Conservation (phyloP, 108 stramenopile genomes). For the Conticribra weissflogii region DNA sequence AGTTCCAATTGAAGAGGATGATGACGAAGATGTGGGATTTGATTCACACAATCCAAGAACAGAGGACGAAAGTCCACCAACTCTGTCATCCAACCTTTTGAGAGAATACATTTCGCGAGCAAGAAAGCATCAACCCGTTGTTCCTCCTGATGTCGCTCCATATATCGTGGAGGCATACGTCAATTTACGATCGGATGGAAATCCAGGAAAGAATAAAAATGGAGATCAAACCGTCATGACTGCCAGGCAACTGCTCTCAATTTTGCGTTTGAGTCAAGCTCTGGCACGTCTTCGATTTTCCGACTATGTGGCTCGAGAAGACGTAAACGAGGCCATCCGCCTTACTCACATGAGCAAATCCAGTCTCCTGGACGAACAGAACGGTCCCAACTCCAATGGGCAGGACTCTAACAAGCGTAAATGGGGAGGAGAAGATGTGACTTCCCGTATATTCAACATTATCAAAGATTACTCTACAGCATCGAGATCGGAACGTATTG, state of each 20-base stretch:
- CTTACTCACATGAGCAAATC: conserved; percentile 91
- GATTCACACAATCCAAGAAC: conserved; percentile 8
- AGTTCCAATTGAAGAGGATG: no score
- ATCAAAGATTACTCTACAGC: conserved; percentile 73
- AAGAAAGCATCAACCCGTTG: conserved; percentile 86
- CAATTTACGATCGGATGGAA: conserved; percentile 82
- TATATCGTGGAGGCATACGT: conserved; percentile 99
- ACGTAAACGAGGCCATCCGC: conserved; percentile 98
- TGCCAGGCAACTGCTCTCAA: conserved; percentile 96
- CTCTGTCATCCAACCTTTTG: conserved; percentile 77
- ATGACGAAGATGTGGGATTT: conserved; percentile 45
- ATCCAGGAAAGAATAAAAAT: conserved; percentile 60
- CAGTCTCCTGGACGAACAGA: conserved; percentile 55
- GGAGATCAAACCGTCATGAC: conserved; percentile 96
- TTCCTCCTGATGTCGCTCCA: conserved; percentile 91
- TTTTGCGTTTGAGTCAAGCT: conserved; percentile 95
- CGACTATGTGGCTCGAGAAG: conserved; percentile 91
- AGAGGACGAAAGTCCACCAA: conserved; percentile 41
- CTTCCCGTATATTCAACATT: conserved; percentile 76
- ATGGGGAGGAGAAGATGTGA: conserved; percentile 70
- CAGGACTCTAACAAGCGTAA: conserved; percentile 36
- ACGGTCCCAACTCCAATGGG: conserved; percentile 19
- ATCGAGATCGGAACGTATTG: conserved; percentile 51
- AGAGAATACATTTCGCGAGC: conserved; percentile 96
- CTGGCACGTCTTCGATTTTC: conserved; percentile 95